These are phyloP conservation scores for Neurospora sp. DNA, from an alignment of 495 filamentous ascomycete species.

Conservation along the genomic window DNA sequence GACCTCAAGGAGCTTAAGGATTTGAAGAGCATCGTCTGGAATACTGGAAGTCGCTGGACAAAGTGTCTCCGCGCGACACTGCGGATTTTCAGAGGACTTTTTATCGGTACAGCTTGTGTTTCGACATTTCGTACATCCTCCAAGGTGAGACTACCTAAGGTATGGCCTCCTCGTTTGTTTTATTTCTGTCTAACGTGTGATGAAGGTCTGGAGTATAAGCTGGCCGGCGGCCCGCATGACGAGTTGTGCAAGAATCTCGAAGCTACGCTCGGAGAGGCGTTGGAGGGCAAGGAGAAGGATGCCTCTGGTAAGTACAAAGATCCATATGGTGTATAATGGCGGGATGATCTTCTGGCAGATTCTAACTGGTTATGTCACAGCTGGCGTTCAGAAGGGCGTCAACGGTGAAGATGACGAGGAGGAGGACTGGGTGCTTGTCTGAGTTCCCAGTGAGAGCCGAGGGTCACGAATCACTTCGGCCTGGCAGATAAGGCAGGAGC, in stretches of 20 bases:
- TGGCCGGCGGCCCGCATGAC: too few relatives aligned
- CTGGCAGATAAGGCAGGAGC: background rate
- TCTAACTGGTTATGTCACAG: background rate
- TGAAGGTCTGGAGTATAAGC: background rate
- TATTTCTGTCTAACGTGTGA: background rate
- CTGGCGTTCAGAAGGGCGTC: background rate
- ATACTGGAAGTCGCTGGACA: background rate
- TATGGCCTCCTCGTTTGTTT: background rate
- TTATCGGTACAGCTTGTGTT: background rate
- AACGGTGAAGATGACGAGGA: background rate
- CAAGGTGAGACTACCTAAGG: background rate
- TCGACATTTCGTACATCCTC: background rate
- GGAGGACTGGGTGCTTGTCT: background rate
- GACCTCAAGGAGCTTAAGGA: background rate
- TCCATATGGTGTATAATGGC: background rate
- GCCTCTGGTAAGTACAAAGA: background rate
- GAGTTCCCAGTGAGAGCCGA: background rate
- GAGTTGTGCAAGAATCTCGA: too few relatives aligned
- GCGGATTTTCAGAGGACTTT: background rate
- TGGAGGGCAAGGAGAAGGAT: background rate
- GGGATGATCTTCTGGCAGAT: background rate
- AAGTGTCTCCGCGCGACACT: background rate
- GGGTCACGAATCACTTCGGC: background rate
- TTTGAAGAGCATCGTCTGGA: background rate
- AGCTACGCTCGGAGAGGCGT: too few relatives aligned